These are phyloP conservation scores for Melastoma malabathricum DNA, from an alignment of 345 rosid genomes.

Conservation along the genomic window DNA sequence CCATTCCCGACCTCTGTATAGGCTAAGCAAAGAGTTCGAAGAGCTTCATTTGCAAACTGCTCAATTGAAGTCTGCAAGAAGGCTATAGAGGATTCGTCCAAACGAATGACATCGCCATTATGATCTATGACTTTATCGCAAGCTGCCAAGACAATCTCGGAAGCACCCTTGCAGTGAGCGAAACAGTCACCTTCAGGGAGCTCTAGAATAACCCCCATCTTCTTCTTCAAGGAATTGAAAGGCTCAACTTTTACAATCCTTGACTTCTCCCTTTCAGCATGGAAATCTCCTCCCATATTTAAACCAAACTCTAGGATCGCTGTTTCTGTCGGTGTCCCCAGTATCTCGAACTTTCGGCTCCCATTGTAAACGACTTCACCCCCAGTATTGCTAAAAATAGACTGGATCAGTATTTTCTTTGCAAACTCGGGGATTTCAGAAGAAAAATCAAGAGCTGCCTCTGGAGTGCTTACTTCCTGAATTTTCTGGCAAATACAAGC, in stretches of 20 bases:
- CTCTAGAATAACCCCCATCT: conserved; percentile 78
- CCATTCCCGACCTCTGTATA: conserved; percentile 49
- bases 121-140: conserved; percentile 61
- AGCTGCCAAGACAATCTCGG: conserved; percentile 62
- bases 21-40: conserved; percentile 89
- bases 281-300: conserved; percentile 68
- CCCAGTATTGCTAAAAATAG: conserved; percentile 74
- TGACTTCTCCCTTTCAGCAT: conserved; percentile 32
- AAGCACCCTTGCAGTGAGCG: conserved; percentile 81
- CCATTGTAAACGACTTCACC: conserved; percentile 63
- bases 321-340: conserved; percentile 94
- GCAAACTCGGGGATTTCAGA: conserved; percentile 49
- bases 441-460: conserved; percentile 17
- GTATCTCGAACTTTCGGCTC: conserved; percentile 52
- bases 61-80: conserved; percentile 45
- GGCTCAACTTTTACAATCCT: conserved; percentile 75
- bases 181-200: conserved; percentile 49
- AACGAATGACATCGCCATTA: conserved; percentile 61
- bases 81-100: conserved; percentile 34
- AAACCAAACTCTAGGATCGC: conserved; percentile 80
- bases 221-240: conserved; percentile 75
- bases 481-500: conserved; percentile 55
- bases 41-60: conserved; percentile 76
- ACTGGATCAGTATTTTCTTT: conserved; percentile 45
- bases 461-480: conserved; percentile 32